Evolutionary conservation across 2,329 filamentous ascomycete species (phyloP).

Genomic region (Albifimbria verrucaria): DNA sequence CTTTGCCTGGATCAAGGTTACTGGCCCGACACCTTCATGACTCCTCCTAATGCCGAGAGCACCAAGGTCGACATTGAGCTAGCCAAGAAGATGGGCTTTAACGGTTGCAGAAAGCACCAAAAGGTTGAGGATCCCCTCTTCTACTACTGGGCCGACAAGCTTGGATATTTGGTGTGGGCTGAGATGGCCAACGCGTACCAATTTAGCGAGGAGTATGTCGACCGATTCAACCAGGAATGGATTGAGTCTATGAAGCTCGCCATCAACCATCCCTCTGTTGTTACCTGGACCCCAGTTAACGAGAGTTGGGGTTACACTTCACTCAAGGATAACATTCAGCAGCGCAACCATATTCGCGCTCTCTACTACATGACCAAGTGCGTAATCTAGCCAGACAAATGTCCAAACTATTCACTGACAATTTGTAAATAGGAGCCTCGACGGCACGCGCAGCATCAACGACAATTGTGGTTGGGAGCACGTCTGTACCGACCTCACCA

Average conservation of each 20-base stretch:
- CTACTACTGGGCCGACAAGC: slow-evolving; percentile 57
- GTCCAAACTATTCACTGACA: slow-evolving; percentile 16
- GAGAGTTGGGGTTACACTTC: slow-evolving; percentile 61
- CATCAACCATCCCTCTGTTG: slow-evolving; percentile 61
- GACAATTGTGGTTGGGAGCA: slow-evolving; percentile 74
- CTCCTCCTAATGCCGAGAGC: slow-evolving; percentile 46
- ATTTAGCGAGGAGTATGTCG: slow-evolving; percentile 55
- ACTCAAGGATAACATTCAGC: slow-evolving; percentile 51
- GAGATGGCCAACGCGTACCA: slow-evolving; percentile 65
- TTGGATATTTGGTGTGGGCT: slow-evolving; percentile 62
- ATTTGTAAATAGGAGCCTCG: slow-evolving; percentile 40
- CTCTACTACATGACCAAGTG: slow-evolving; percentile 64
- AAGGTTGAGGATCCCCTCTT: slow-evolving; percentile 61
- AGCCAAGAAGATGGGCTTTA: slow-evolving; percentile 59
- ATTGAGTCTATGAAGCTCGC: slow-evolving; percentile 58
- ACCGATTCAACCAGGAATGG: slow-evolving; percentile 64
- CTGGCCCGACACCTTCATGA: slow-evolving; percentile 60
- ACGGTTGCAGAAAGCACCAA: slow-evolving; percentile 63
- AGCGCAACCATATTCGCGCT: slow-evolving; percentile 61
- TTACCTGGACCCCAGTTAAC: slow-evolving; percentile 67
- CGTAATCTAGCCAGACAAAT: slow-evolving; percentile 11
- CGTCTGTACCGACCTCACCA: slow-evolving; percentile 60
- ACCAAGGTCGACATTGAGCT: slow-evolving; percentile 52
- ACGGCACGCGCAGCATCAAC: slow-evolving; percentile 62
- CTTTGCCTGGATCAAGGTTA: slow-evolving; percentile 61